Evolutionary conservation across 208 protist genomes (phyloP).

Genomic region (Acanthamoeba lenticulata): DNA sequence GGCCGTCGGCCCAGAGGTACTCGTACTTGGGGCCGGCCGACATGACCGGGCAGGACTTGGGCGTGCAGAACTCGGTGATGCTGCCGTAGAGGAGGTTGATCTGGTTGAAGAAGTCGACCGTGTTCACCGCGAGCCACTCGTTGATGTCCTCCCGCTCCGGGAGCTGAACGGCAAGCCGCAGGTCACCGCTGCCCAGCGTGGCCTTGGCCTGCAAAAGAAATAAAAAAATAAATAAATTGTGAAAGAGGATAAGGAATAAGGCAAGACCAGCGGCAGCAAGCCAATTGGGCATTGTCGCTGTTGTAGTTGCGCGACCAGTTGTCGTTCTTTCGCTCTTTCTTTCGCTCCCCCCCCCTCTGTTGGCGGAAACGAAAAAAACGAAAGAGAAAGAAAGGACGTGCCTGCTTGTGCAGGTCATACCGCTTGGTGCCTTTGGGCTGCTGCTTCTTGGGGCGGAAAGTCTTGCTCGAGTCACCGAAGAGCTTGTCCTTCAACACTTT

Average conservation of each 20-base stretch:
- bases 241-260: background rate
- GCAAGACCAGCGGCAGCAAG: too few species aligned
- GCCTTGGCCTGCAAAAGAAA: slow-evolving; percentile 77
- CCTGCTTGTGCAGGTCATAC: slow-evolving; percentile 94
- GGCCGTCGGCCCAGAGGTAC: slow-evolving; percentile 97
- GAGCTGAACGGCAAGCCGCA: slow-evolving; percentile 93
- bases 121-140: slow-evolving; percentile 98
- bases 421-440: slow-evolving; percentile 95
- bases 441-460: slow-evolving; percentile 95
- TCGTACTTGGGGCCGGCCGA: slow-evolving; percentile 94
- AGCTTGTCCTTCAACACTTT: slow-evolving; percentile 51
- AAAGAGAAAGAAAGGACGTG: background rate
- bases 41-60: slow-evolving; percentile 95
- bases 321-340: too few species aligned
- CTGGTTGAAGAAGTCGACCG: slow-evolving; percentile 99
- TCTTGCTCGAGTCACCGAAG: slow-evolving; percentile 91
- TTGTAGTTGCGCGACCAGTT: too few species aligned
- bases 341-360: too few species aligned
- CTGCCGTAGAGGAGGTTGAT: slow-evolving; percentile 97
- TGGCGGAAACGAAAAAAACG: background rate
- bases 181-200: slow-evolving; percentile 92
- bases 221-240: background rate
- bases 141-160: slow-evolving; percentile 95
- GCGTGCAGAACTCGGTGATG: slow-evolving; percentile 98
- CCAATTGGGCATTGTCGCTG: too few species aligned